Conservation (phyloP, 305 asterid genomes). For the Stenogyne calaminthoides region DNA sequence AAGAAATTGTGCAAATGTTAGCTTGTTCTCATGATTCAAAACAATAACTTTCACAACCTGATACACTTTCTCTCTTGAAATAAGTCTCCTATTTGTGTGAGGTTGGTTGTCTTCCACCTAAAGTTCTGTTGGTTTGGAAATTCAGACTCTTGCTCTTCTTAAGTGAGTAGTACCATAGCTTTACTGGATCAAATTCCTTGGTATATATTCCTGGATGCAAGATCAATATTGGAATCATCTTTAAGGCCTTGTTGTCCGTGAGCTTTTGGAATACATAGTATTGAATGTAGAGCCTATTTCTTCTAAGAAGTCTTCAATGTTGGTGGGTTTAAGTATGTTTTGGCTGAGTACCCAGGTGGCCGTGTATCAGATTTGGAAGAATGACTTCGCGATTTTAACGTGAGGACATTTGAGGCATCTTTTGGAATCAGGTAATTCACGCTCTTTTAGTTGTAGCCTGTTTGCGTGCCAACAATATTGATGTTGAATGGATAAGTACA, state of each 20-base stretch:
- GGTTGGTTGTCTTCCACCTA: slow-evolving; percentile 65
- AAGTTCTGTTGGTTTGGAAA: slow-evolving; percentile 48
- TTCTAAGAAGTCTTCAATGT: slow-evolving; percentile 43
- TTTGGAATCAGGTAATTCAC: slow-evolving; percentile 57
- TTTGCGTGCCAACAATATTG: slow-evolving; percentile 53
- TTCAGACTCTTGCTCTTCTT: slow-evolving; percentile 59
- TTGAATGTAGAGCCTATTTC: slow-evolving; percentile 47
- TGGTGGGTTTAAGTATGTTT: slow-evolving; percentile 50
- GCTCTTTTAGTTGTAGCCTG: slow-evolving; percentile 71
- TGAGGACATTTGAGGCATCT: slow-evolving; percentile 69
- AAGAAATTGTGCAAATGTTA: slow-evolving; percentile 55
- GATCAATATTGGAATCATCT: slow-evolving; percentile 55
- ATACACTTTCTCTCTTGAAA: slow-evolving; percentile 58
- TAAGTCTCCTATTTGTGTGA: slow-evolving; percentile 65
- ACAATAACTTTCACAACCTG: slow-evolving; percentile 49
- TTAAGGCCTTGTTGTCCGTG: slow-evolving; percentile 58
- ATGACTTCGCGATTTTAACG: slow-evolving; percentile 41
- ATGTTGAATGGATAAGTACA: slow-evolving; percentile 59
- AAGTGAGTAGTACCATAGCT: slow-evolving; percentile 50
- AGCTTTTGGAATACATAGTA: slow-evolving; percentile 55
- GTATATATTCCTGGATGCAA: slow-evolving; percentile 45
- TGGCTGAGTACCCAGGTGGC: slow-evolving; percentile 60
- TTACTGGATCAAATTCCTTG: slow-evolving; percentile 54
- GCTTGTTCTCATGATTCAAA: slow-evolving; percentile 62
- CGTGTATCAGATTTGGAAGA: slow-evolving; percentile 61